These are phyloP conservation scores for Penicillium sp. DNA, from an alignment of 2,329 filamentous ascomycete genomes.

Conservation along the genomic window DNA sequence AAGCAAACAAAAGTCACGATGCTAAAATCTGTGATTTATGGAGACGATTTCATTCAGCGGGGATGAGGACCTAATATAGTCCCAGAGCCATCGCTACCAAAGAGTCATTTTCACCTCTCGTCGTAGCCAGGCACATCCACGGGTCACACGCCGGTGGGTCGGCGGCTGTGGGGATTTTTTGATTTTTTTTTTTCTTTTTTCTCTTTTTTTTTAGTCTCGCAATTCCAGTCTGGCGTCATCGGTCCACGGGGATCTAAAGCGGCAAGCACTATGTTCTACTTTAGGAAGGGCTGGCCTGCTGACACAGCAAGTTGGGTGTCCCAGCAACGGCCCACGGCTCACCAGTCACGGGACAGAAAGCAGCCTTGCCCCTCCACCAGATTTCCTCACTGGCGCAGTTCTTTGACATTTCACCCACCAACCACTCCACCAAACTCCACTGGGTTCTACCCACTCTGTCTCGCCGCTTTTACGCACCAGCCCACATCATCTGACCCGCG, in stretches of 20 bases:
- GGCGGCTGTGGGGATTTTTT: slow-evolving; percentile 20
- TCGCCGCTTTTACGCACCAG: slow-evolving; percentile 5
- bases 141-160: slow-evolving; percentile 26
- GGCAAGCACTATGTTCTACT: slow-evolving; percentile 1
- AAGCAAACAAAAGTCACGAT: slow-evolving; percentile 4
- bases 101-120: slow-evolving; percentile 16
- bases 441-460: not conserved
- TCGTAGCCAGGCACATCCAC: slow-evolving; percentile 25
- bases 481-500: slow-evolving; percentile 39
- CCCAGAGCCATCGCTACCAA: slow-evolving; percentile 5
- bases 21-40: slow-evolving; percentile 15
- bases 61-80: slow-evolving; percentile 23
- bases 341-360: not conserved
- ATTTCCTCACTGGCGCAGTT: slow-evolving; percentile 11
- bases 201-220: slow-evolving; percentile 9
- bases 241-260: slow-evolving; percentile 8
- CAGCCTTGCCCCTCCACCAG: not conserved
- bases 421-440: not conserved
- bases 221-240: slow-evolving; percentile 16
- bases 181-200: slow-evolving; percentile 15
- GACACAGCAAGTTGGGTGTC: slow-evolving; percentile 15
- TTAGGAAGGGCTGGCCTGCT: not conserved
- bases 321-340: slow-evolving; percentile 10
- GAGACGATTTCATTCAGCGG: slow-evolving; percentile 14
- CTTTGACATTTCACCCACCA: not conserved